Evolutionary conservation across 768 basidiomycete genomes (phyloP).

Genomic region (Lactifluus subvellereus): DNA sequence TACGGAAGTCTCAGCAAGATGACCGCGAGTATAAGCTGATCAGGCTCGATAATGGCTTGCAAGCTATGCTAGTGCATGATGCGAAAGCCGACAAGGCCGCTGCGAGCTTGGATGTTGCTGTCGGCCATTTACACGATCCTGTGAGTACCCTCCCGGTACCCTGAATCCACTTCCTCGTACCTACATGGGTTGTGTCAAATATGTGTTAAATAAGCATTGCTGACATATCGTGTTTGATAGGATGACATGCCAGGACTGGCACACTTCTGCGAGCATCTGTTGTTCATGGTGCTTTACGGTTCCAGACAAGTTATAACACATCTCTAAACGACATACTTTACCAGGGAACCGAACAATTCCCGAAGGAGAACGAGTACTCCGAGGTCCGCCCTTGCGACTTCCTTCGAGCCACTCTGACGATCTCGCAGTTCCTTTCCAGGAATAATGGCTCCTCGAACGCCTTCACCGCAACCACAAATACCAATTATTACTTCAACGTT

Average conservation of each 20-base stretch:
- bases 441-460: conserved; percentile 89
- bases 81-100: conserved; percentile 87
- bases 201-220: background rate
- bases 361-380: conserved; percentile 91
- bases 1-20: conserved; percentile 72
- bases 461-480: conserved; percentile 86
- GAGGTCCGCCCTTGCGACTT: conserved; percentile 43
- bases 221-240: conserved; percentile 31
- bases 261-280: conserved; percentile 92
- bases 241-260: conserved; percentile 89
- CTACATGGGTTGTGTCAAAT: background rate
- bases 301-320: background rate
- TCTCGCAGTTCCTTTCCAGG: conserved; percentile 60
- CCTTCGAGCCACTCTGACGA: conserved; percentile 10
- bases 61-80: conserved; percentile 80
- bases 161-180: background rate
- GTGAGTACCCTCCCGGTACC: conserved; percentile 40
- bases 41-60: conserved; percentile 82
- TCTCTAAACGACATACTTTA: background rate
- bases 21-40: conserved; percentile 78
- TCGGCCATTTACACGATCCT: conserved; percentile 91
- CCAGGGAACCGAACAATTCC: conserved; percentile 78
- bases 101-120: conserved; percentile 89
- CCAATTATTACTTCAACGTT: conserved; percentile 81
- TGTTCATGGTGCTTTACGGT: conserved; percentile 75